Percentiles rank a stretch among this genome's conserved stretches.
These are phyloP conservation scores for Raphanus hybrid DNA, from an alignment of 441 rosid genomes.

Conservation along the genomic window DNA sequence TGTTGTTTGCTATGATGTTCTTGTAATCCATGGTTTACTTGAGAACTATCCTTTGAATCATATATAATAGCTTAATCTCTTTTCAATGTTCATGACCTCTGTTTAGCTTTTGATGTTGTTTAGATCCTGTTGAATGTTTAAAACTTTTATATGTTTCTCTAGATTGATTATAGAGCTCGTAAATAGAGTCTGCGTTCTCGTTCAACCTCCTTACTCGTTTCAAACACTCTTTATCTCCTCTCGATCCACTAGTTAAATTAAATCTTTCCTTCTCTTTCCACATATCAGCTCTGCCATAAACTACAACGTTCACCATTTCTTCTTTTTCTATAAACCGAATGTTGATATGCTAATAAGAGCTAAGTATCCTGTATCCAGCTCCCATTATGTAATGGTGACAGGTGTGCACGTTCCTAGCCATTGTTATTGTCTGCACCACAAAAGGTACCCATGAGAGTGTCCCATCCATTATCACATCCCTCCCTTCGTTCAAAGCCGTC, in stretches of 20 bases:
- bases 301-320: neutral
- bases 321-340: neutral
- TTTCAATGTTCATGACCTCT: neutral
- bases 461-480: conserved; percentile 86
- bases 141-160: conserved; percentile 72
- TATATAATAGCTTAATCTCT: conserved; percentile 25
- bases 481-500: conserved; percentile 87
- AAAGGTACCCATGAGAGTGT: conserved; percentile 91
- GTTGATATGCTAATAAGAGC: neutral
- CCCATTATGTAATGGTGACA: conserved; percentile 80
- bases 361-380: conserved; percentile 52
- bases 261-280: conserved; percentile 84
- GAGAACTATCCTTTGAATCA: neutral
- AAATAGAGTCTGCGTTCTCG: conserved; percentile 69
- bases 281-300: conserved; percentile 69
- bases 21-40: conserved; percentile 24
- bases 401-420: conserved; percentile 84
- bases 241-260: conserved; percentile 76
- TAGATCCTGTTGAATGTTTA: conserved; percentile 62
- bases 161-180: conserved; percentile 72
- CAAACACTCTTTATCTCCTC: conserved; percentile 68
- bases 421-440: conserved; percentile 86
- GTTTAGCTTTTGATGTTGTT: conserved; percentile 12
- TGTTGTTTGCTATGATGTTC: neutral
- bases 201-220: conserved; percentile 59